Evolutionary conservation across 495 filamentous ascomycete species (phyloP), one percentile per base, ranked within the genome.

Genomic region (Lentithecium fluviatile): DNA sequence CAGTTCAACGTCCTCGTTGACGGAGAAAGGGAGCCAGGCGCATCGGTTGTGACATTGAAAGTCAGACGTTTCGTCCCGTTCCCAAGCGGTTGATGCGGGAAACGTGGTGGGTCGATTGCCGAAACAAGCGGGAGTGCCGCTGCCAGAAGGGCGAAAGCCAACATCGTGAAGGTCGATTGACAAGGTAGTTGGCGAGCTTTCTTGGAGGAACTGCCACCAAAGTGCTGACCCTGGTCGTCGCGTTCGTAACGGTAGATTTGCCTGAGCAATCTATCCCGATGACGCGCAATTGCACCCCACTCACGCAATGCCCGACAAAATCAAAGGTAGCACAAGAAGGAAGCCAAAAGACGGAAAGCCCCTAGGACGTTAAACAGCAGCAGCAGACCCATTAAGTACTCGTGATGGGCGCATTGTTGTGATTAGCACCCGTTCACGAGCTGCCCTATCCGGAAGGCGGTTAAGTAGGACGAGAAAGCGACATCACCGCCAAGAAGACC

Each of bases 1-100:
- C 80, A 83, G 42, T 67, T 75, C n/a, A 79, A 65, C 0, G 77
- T 38, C 24, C 53, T 53, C n/a, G 64, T 32, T 0, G 52, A 57
- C 29, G 64, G 45, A 26, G 32, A 7, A 21, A 66, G 36, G 6
- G 40, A 21, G 2, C 62, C 62, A 10, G 64, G 64, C 2, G 24
- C 37, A 36, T 53, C 64, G 1, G 64, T 66, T 1, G 64, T 66
- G 36, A 52, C 46, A 48, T 62, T 58, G 64, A 52, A 66, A 19
- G 34, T 50, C 42, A 66, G 32, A 1, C 56, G 57, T 43, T 66
- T 62, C 2, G 52, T 66, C 17, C 64, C 64, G 23, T 62, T 62
- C 20, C 64, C 64, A 15, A 62, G 52, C 11, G 64, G 64, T 34
- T 66, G 64, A 36, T 62, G 64, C 2, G 64, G 64, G 34, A 53